Percentiles rank a stretch among this genome's conserved stretches.
Evolutionary conservation across 768 basidiomycete species (phyloP).

Genomic region (Amanita muscaria): DNA sequence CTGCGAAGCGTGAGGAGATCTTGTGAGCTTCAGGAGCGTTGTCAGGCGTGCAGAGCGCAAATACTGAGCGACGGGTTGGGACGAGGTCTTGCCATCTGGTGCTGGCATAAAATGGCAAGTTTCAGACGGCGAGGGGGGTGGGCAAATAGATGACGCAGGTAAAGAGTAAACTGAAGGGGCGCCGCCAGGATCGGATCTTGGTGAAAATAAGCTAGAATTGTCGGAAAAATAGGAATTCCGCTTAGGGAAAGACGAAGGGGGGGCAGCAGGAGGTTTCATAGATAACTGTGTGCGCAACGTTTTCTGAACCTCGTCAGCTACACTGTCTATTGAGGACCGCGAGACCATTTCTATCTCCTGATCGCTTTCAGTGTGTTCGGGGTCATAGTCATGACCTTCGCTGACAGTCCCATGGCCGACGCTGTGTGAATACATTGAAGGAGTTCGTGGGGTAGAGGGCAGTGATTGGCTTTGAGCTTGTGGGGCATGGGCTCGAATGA

Average conservation of each 20-base stretch:
- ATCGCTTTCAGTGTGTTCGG: conserved; percentile 36
- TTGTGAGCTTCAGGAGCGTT: conserved; percentile 67
- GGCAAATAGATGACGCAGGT: conserved; percentile 37
- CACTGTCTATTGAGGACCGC: conserved; percentile 82
- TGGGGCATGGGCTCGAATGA: conserved; percentile 76
- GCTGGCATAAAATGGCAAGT: conserved; percentile 26
- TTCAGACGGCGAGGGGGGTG: conserved; percentile 41
- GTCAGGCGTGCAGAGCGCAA: conserved; percentile 82
- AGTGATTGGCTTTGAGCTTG: conserved; percentile 42
- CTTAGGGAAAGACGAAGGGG: conserved; percentile 35
- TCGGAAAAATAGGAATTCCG: conserved; percentile 52
- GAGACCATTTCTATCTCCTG: conserved; percentile 61
- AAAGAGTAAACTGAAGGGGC: conserved; percentile 43
- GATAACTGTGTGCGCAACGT: conserved; percentile 56
- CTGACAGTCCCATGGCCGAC: conserved; percentile 37
- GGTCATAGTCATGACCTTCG: conserved; percentile 50
- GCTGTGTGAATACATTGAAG: conserved; percentile 40
- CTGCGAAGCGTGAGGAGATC: conserved; percentile 70
- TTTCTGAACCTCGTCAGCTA: conserved; percentile 71
- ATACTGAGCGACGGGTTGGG: conserved; percentile 78
- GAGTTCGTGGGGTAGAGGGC: conserved; percentile 33
- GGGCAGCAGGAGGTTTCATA: conserved; percentile 27
- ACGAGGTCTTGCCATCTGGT: conserved; percentile 36
- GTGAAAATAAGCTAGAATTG: conserved; percentile 43
- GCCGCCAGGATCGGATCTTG: conserved; percentile 41